Percentiles rank a stretch among this genome's conserved stretches.
phyloP scores from a whole-genome alignment of 2,329 filamentous ascomycete species.

The Alternaria sp. region DNA sequence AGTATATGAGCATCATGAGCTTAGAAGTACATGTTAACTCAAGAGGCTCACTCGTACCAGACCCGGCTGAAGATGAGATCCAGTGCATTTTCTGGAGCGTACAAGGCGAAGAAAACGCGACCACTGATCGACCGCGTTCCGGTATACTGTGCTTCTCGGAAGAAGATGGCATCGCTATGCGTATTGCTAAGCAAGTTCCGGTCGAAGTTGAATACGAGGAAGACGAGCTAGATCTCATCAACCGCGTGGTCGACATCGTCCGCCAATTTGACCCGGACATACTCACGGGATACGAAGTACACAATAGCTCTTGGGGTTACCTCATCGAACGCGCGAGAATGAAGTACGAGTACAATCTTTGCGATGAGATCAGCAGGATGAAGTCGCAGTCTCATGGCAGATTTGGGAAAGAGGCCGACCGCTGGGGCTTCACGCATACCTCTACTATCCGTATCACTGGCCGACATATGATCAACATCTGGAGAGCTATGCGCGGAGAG shows the following conservation, averaged over 20 bases:
- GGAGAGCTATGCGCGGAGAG: conserved; percentile 94
- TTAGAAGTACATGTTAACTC: conserved; percentile 92
- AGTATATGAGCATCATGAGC: conserved; percentile 97
- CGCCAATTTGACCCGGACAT: conserved; percentile 87
- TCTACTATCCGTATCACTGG: conserved; percentile 93
- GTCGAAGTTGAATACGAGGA: conserved; percentile 75
- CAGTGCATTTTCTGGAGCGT: conserved; percentile 90
- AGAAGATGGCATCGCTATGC: conserved; percentile 63
- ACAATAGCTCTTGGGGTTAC: conserved; percentile 94
- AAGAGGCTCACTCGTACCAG: conserved; percentile 78
- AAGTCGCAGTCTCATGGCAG: conserved; percentile 81
- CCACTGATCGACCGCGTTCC: conserved; percentile 62
- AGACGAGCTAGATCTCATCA: conserved; percentile 84
- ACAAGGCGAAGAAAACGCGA: conserved; percentile 73
- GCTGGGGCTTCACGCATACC: conserved; percentile 93
- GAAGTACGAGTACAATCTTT: conserved; percentile 89
- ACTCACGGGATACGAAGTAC: conserved; percentile 92
- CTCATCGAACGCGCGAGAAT: conserved; percentile 85
- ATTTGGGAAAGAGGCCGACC: conserved; percentile 84
- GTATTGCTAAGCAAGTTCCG: conserved; percentile 66
- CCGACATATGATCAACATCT: conserved; percentile 95
- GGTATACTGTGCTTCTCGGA: conserved; percentile 78
- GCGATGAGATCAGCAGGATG: conserved; percentile 89
- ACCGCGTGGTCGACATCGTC: conserved; percentile 86
- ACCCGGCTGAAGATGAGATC: conserved; percentile 89